A percentile compares a stretch with the other conserved stretches of the same genome.
These are phyloP conservation scores for Rhododendron kiyosumense DNA, from an alignment of 148 eudicot species.

Conservation along the genomic window DNA sequence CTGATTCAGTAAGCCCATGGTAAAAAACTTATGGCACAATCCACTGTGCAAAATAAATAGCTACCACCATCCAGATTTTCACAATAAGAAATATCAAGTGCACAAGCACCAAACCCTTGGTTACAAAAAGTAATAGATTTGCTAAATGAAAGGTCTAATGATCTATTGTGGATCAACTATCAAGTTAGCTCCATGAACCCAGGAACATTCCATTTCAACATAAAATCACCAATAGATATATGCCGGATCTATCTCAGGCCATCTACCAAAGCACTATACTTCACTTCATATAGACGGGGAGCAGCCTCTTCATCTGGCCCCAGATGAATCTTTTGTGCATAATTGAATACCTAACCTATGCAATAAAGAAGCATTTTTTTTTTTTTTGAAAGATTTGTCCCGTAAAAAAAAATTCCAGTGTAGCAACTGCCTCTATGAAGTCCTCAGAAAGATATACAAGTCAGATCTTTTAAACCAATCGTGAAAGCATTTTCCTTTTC, in stretches of 20 bases:
- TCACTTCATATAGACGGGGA: background rate
- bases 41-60: background rate
- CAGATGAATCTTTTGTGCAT: background rate
- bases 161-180: background rate
- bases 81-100: background rate
- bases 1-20: background rate
- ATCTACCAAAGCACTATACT: background rate
- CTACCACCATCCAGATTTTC: background rate
- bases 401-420: background rate
- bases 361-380: background rate
- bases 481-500: background rate
- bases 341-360: background rate
- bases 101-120: background rate
- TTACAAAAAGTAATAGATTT: background rate
- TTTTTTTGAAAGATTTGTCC: slow-evolving; percentile 8
- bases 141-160: background rate
- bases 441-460: background rate
- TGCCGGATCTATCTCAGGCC: background rate
- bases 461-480: background rate
- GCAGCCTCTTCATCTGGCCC: background rate
- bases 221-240: background rate
- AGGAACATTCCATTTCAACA: background rate
- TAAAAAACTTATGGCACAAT: background rate
- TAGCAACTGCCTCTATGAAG: background rate
- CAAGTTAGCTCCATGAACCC: background rate